Conservation (phyloP, 305 asterid species). For the Ilex paraguariensis region DNA sequence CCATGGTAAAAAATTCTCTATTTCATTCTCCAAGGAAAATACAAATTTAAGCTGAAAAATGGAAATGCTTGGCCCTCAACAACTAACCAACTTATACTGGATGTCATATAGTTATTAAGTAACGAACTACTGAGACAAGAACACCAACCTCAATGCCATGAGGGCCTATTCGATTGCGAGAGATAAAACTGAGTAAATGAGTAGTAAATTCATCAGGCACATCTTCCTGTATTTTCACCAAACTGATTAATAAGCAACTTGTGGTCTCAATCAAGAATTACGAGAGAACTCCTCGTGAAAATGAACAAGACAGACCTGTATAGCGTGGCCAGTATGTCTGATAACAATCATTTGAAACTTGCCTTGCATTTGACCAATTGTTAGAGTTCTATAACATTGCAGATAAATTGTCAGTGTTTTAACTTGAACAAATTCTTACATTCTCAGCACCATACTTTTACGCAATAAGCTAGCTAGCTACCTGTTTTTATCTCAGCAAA, state of each 20-base stretch:
- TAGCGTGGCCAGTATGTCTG: conserved; percentile 93
- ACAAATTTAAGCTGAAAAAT: no score
- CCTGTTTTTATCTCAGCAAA: no score
- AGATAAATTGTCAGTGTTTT: conserved; percentile 8
- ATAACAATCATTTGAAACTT: conserved; percentile 96
- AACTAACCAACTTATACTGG: no score
- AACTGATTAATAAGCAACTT: conserved; percentile 12
- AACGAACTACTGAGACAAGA: no score
- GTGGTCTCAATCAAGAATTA: conserved; percentile 2
- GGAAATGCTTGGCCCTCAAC: no score
- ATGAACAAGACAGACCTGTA: conserved; percentile 53
- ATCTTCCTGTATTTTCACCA: conserved; percentile 63
- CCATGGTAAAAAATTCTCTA: no score
- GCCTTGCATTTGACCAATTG: conserved; percentile 99
- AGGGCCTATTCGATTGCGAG: conserved; percentile 79
- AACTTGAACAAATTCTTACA: neutral
- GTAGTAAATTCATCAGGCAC: conserved; percentile 81
- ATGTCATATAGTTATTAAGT: no score
- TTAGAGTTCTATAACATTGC: conserved; percentile 65
- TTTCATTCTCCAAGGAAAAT: no score
- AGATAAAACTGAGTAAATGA: conserved; percentile 62
- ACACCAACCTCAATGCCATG: conserved; percentile 72
- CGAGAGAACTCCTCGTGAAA: neutral
- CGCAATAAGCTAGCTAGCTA: no score
- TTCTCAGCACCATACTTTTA: no score